A percentile compares a stretch with the other conserved stretches of the same genome.
These are phyloP conservation scores for Didymella segeticola DNA, from an alignment of 2,329 filamentous ascomycete genomes.

Conservation along the genomic window DNA sequence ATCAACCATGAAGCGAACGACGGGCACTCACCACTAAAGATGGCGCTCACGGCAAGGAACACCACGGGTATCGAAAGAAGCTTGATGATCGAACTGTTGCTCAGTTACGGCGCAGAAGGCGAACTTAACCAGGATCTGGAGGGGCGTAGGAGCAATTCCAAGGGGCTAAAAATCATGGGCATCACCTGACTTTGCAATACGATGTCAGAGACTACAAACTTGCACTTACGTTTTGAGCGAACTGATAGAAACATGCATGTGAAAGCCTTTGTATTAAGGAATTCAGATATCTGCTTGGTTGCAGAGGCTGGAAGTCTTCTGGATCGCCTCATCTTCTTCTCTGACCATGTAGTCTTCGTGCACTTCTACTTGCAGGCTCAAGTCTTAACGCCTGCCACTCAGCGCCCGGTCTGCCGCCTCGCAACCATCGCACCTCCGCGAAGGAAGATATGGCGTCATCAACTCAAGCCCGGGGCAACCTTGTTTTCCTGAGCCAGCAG, in stretches of 20 bases:
- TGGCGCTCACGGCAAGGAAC: conserved; percentile 24
- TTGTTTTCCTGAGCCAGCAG: background rate
- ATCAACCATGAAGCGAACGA: conserved; percentile 35
- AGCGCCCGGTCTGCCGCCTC: background rate
- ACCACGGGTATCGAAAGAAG: conserved; percentile 37
- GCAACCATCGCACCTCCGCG: background rate
- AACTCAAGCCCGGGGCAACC: background rate
- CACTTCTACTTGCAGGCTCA: background rate
- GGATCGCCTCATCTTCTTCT: background rate
- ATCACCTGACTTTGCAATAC: conserved; percentile 12
- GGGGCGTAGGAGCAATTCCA: conserved; percentile 26
- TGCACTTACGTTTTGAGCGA: background rate
- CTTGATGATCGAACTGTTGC: conserved; percentile 38
- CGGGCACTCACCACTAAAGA: conserved; percentile 33
- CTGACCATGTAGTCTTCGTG: background rate
- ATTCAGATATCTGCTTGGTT: conserved; percentile 5
- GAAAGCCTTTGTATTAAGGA: conserved; percentile 6
- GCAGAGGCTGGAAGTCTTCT: background rate
- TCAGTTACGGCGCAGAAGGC: conserved; percentile 38
- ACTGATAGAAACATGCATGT: conserved; percentile 3
- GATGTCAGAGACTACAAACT: background rate
- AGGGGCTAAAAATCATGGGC: conserved; percentile 31
- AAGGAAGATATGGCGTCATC: background rate
- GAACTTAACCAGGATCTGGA: conserved; percentile 24
- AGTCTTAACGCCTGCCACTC: background rate